Conservation (phyloP, 345 rosid species). For the Erucastrum elatum region DNA sequence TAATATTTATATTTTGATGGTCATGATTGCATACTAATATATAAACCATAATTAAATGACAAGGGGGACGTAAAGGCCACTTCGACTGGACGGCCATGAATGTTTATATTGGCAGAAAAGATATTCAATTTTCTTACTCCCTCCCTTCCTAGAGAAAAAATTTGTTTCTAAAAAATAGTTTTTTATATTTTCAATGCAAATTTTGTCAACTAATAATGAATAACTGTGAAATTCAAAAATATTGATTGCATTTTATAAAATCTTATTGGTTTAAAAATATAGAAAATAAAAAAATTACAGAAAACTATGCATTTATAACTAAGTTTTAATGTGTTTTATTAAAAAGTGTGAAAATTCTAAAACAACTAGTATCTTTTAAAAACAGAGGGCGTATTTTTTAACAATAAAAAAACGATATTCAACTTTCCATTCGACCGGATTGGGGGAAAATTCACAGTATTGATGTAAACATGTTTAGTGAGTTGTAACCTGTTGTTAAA, state of each 20-base stretch:
- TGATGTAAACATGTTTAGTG: neutral
- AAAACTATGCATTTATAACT: too few relatives aligned
- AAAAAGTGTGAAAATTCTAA: too few relatives aligned
- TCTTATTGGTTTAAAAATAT: too few relatives aligned
- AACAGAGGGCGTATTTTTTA: neutral
- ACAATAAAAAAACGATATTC: neutral
- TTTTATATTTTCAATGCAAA: too few relatives aligned
- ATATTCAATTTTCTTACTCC: neutral
- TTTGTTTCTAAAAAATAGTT: too few relatives aligned
- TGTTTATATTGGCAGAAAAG: constrained; percentile 5
- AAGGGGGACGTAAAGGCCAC: neutral
- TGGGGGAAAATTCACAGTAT: neutral
- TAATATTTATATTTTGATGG: neutral
- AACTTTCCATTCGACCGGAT: neutral
- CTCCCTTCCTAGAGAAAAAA: too few relatives aligned
- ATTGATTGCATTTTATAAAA: too few relatives aligned
- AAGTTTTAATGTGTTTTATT: too few relatives aligned
- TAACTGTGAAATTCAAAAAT: too few relatives aligned
- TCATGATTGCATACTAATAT: neutral
- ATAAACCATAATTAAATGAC: neutral
- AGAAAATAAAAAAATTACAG: too few relatives aligned
- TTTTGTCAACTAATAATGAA: too few relatives aligned
- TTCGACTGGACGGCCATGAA: constrained; percentile 8
- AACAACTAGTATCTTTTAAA: too few relatives aligned
- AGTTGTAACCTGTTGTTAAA: neutral